Base-by-base conservation (phyloP, 768 basidiomycete species). In the Termitomyces sp. region DNA sequence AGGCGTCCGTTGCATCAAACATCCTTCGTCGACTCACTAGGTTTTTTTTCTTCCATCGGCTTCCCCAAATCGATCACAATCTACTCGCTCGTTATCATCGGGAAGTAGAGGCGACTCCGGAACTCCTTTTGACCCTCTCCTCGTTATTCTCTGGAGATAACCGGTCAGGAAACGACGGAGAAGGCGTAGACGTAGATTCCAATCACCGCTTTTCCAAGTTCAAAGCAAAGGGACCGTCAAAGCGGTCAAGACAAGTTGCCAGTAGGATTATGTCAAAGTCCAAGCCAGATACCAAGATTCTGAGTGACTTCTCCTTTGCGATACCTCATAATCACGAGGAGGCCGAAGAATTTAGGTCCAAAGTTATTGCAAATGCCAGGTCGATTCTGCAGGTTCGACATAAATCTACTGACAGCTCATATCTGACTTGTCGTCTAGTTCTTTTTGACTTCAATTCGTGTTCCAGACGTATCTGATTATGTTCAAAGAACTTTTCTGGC, bases 401-500 rank as follows among this genome's bases (percentile, higher is more conserved):
- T 56, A 12, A 45, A 10, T 18, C 40, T 28, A 28, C 59, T 13
- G 44, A 9, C 4, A 42, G 6, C 28, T 22, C 30, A 55, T 20
- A 26, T 38, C 22, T 53, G 26, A 53, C 38, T 30, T 42, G 13
- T 53, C 52, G 14, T 42, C n/a, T 50, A 68, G 68, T 59, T 62
- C 50, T 65, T 66, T 35, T 38, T 64, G 42, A 55, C 59, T 36
- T 51, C 52, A 16, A 52, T 69, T 44, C 63, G 59, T 38, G 16
- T 20, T 8, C 56, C 63, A 5, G 51, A 61, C 22, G 46, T 66
- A 18, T 60, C 47, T 26, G 46, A 28, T 20, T 56, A 55, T 26
- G 58, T 72, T 28, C 60, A 56, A 56, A 51, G 59, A 30, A 55
- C 48, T 16, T 60, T 69, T 24, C 58, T 68, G 28, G 56, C 43